A percentile compares a stretch with the other conserved stretches of the same genome.
Conservation (phyloP, 257 asterid genomes). For the Petrea volubilis region DNA sequence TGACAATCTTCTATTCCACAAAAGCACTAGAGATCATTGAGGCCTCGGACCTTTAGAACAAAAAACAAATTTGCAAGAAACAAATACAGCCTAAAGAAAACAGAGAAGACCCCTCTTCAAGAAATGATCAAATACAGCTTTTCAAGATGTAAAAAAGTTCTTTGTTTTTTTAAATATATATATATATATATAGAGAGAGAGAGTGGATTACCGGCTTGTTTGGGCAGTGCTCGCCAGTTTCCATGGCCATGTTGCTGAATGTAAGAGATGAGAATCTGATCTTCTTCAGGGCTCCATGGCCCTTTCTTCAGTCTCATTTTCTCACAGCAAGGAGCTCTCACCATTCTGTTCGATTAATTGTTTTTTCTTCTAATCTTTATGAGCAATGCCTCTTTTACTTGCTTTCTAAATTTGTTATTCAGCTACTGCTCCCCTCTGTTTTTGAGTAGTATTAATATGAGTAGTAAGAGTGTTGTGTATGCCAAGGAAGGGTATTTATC, state of each 20-base stretch:
- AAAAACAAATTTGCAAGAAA: too few relatives aligned
- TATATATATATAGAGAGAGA: too few relatives aligned
- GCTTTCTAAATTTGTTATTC: neutral
- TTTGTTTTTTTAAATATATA: too few relatives aligned
- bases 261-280: slow-evolving; percentile 49
- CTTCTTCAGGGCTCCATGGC: slow-evolving; percentile 72
- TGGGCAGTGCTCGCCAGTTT: slow-evolving; percentile 73
- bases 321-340: slow-evolving; percentile 80
- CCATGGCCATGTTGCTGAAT: slow-evolving; percentile 56
- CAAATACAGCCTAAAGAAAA: too few relatives aligned
- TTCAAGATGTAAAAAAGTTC: neutral
- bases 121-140: neutral
- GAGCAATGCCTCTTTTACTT: neutral
- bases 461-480: slow-evolving; percentile 20
- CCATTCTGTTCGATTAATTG: slow-evolving; percentile 47
- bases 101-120: neutral
- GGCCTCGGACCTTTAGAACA: too few relatives aligned
- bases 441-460: neutral
- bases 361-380: too few relatives aligned
- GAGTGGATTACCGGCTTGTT: slow-evolving; percentile 69
- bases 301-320: slow-evolving; percentile 66
- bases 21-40: too few relatives aligned
- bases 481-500: slow-evolving; percentile 52
- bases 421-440: neutral
- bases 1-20: too few relatives aligned